Base-by-base conservation (phyloP, 306 rosid genomes). In the Gillenia trifoliata region DNA sequence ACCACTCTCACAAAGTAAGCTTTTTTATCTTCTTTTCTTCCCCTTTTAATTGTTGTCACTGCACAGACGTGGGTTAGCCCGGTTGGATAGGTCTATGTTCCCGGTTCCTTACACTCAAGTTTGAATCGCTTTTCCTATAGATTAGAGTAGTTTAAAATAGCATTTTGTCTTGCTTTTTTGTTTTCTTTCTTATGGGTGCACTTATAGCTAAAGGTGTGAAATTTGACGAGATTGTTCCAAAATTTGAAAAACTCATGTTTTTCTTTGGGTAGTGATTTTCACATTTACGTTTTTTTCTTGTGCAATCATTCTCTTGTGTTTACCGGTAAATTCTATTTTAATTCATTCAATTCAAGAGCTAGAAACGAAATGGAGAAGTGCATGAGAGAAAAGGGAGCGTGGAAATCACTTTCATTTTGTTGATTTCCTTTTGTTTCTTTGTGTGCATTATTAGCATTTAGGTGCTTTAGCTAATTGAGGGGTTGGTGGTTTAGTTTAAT, bases 1-100 rank as follows among this genome's bases (percentile, higher is more conserved):
- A 84, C 55, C 79, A 85, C 22, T 82, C 86, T 64, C 86, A 90
- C 22, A 85, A 88, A 80, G 92, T 87, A 74, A 74, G 76, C 71
- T 73, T 45, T 54, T 11, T 78, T 22, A 9, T 1, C 19, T 9
- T 22, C 67, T 73, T 61, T 33, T 3, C 43, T 19, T 64, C 11
- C 11, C 19, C 36, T 20, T 28, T 31, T 2, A 54, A 9, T 54
- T 54, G 11, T 20, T 19, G 0, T 45, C 15, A 15, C 52, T 15
- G 2, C 20, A 45, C 19, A 45, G 2, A 45, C 0, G 8, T 45
- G 20, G 7, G 2, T 45, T 45, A 1, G 20, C 0, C 17, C 52
- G 4, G 52, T 45, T 45, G 7, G 20, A 45, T 16, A 15, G 7
- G 52, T 2, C 19, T 16, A 5, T 45, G 5, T 15, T 45, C 17